Evolutionary conservation across 768 basidiomycete genomes (phyloP).

Genomic region (Podaxis carcinomalis): DNA sequence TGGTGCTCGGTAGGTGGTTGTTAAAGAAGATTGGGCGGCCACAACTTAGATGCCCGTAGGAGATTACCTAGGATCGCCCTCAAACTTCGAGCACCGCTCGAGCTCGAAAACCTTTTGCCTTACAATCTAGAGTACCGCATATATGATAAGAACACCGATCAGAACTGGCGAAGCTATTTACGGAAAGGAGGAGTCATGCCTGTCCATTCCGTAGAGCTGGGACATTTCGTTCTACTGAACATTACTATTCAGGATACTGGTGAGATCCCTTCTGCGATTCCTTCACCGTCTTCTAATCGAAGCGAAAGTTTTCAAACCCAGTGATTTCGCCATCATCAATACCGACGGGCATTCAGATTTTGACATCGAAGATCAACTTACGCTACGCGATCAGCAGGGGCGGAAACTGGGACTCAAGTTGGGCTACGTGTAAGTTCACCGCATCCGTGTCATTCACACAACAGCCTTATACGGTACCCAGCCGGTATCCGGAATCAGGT

Average conservation of each 20-base stretch:
- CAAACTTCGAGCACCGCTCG: constrained; percentile 87
- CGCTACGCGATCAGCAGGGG: constrained; percentile 66
- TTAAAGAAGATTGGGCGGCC: not conserved
- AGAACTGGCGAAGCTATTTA: constrained; percentile 93
- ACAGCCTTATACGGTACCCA: constrained; percentile 17
- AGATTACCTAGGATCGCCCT: constrained; percentile 83
- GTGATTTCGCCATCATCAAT: constrained; percentile 97
- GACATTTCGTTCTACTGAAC: constrained; percentile 86
- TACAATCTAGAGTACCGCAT: constrained; percentile 95
- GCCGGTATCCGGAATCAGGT: constrained; percentile 83
- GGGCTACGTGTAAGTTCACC: constrained; percentile 77
- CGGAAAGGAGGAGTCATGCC: constrained; percentile 94
- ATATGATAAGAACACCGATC: constrained; percentile 91
- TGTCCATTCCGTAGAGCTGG: constrained; percentile 90
- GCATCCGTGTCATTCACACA: not conserved
- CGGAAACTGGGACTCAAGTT: constrained; percentile 77
- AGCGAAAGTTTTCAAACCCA: constrained; percentile 75
- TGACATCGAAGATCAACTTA: constrained; percentile 69
- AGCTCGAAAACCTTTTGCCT: constrained; percentile 92
- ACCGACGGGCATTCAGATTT: constrained; percentile 90
- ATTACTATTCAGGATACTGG: constrained; percentile 90
- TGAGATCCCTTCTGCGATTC: constrained; percentile 25
- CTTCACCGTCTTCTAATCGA: not conserved
- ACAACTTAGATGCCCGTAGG: constrained; percentile 33
- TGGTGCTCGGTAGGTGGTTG: constrained; percentile 42